phyloP scores from a whole-genome alignment of 352 stramenopile genomes.

The Pythium periplocum region DNA sequence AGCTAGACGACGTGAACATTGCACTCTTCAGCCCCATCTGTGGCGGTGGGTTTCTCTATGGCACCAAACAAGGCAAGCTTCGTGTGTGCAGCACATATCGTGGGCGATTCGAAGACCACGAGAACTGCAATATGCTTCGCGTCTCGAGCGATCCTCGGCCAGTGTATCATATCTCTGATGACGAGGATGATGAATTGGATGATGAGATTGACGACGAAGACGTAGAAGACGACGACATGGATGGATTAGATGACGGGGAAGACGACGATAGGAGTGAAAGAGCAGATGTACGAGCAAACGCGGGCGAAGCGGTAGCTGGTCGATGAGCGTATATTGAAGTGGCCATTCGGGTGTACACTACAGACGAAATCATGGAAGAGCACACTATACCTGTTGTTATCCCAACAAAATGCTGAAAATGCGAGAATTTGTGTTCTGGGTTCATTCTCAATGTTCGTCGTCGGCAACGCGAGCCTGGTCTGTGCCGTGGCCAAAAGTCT shows the following conservation, averaged over 20 bases:
- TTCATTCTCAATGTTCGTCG: constrained; percentile 39
- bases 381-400: no score
- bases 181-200: constrained; percentile 44
- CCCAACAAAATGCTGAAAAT: no score
- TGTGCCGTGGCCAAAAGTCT: constrained; percentile 71
- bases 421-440: not conserved
- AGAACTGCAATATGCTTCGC: constrained; percentile 79
- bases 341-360: no score
- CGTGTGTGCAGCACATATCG: constrained; percentile 83
- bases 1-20: constrained; percentile 98
- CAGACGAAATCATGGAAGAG: no score
- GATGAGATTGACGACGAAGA: constrained; percentile 28
- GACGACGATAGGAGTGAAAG: constrained; percentile 9
- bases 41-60: constrained; percentile 97
- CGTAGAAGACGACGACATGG: constrained; percentile 17
- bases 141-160: constrained; percentile 1
- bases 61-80: constrained; percentile 95
- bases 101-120: constrained; percentile 62
- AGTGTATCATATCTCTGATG: constrained; percentile 16
- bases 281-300: no score
- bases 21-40: constrained; percentile 96
- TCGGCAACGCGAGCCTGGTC: constrained; percentile 62
- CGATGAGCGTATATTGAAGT: no score
- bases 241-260: constrained; percentile 10
- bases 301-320: no score